These are phyloP conservation scores for Chalciporus piperatus DNA, from an alignment of 768 basidiomycete species.

Conservation along the genomic window DNA sequence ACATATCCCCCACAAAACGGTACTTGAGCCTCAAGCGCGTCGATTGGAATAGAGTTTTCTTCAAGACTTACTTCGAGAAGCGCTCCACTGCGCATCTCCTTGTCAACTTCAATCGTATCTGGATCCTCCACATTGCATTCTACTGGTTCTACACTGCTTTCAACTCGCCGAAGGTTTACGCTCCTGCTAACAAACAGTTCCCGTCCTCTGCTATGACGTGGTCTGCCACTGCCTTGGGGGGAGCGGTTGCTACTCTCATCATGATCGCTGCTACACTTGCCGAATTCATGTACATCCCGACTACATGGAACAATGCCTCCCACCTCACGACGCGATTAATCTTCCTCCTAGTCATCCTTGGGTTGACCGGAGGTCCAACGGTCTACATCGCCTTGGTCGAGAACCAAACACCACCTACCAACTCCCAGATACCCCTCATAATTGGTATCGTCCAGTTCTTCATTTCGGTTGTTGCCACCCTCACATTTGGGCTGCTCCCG, in stretches of 20 bases:
- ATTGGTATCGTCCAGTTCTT: slow-evolving; percentile 93
- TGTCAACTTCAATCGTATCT: slow-evolving; percentile 99
- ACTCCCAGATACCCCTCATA: slow-evolving; percentile 78
- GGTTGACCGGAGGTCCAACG: slow-evolving; percentile 89
- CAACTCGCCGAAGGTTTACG: slow-evolving; percentile 92
- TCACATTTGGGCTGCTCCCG: slow-evolving; percentile 85
- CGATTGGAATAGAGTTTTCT: slow-evolving; percentile 94
- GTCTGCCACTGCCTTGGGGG: slow-evolving; percentile 95
- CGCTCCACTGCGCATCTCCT: slow-evolving; percentile 90
- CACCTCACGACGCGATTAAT: slow-evolving; percentile 92
- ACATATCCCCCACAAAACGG: slow-evolving; percentile 87
- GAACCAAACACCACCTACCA: slow-evolving; percentile 45
- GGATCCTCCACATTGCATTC: slow-evolving; percentile 92
- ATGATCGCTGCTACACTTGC: slow-evolving; percentile 92
- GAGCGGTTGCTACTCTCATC: slow-evolving; percentile 88
- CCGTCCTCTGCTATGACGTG: slow-evolving; percentile 91
- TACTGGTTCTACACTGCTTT: slow-evolving; percentile 99
- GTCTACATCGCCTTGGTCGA: slow-evolving; percentile 90
- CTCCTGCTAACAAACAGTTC: slow-evolving; percentile 56
- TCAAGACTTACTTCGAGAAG: slow-evolving; percentile 98
- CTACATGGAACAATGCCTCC: slow-evolving; percentile 98
- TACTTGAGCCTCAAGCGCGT: slow-evolving; percentile 90
- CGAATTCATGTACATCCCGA: slow-evolving; percentile 96
- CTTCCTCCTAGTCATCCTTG: slow-evolving; percentile 90
- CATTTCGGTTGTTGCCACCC: slow-evolving; percentile 78